Percentiles rank a stretch among this genome's conserved stretches.
phyloP scores from a whole-genome alignment of 2,329 filamentous ascomycete genomes.

The Trichoderma guizhouense region DNA sequence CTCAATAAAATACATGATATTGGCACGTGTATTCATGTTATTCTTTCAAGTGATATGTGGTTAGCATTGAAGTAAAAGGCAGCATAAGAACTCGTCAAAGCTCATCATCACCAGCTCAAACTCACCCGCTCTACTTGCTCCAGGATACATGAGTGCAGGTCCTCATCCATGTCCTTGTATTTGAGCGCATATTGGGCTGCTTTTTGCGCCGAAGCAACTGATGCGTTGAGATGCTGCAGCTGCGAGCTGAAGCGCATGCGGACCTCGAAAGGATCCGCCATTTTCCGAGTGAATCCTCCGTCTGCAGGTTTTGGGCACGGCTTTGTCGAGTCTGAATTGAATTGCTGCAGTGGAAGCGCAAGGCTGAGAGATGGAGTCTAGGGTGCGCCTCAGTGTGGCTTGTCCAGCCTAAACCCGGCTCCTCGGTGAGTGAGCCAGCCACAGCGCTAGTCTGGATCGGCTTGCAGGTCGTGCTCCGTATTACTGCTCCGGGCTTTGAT shows the following conservation, averaged over 20 bases:
- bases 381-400: constrained; percentile 11
- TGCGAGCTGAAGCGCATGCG: constrained; percentile 94
- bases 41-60: constrained; percentile 50
- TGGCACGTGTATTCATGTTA: constrained; percentile 94
- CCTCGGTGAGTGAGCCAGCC: constrained; percentile 9
- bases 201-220: constrained; percentile 83
- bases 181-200: constrained; percentile 93
- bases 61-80: neutral
- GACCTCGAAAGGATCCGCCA: constrained; percentile 91
- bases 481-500: neutral
- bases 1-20: constrained; percentile 99
- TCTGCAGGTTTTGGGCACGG: neutral
- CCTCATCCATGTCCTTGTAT: constrained; percentile 92
- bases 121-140: constrained; percentile 83
- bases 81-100: neutral
- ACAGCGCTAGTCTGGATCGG: neutral
- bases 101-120: neutral
- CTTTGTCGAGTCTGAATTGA: constrained; percentile 8
- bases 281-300: constrained; percentile 26
- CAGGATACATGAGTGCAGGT: constrained; percentile 93
- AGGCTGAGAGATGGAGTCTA: constrained; percentile 1
- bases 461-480: constrained; percentile 2
- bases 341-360: neutral
- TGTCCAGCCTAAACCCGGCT: neutral
- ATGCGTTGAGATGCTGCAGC: constrained; percentile 87